Evolutionary conservation across 1,284 basidiomycete species (phyloP).

Genomic region (Rhodotorula sp.): DNA sequence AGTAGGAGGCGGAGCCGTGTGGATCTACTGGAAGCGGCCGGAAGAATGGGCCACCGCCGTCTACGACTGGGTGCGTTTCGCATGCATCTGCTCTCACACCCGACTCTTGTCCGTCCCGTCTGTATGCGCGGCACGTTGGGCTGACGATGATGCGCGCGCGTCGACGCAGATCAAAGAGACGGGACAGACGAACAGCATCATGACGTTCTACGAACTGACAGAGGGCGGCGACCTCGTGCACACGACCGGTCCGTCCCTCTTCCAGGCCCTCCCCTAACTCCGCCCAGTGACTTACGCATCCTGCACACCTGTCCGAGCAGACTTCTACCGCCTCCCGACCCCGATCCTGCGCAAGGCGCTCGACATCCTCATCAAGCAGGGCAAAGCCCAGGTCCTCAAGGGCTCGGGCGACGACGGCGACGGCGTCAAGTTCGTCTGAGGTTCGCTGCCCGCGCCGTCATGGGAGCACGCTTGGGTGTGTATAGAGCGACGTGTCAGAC

Average conservation of each 20-base stretch:
- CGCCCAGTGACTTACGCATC: too few species aligned
- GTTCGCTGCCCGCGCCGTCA: too few species aligned
- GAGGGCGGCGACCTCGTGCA: constrained; percentile 55
- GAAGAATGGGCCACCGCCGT: constrained; percentile 58
- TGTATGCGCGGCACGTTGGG: too few species aligned
- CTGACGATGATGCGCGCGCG: neutral
- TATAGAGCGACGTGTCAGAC: too few species aligned
- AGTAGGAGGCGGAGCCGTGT: constrained; percentile 44
- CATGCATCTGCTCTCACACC: neutral
- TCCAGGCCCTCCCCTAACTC: neutral
- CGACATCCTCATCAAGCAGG: constrained; percentile 55
- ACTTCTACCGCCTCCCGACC: constrained; percentile 55
- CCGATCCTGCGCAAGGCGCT: constrained; percentile 54
- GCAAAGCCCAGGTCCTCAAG: constrained; percentile 57
- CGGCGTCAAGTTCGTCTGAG: constrained; percentile 56
- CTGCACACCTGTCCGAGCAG: constrained; percentile 48
- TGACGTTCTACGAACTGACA: constrained; percentile 60
- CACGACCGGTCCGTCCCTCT: constrained; percentile 47
- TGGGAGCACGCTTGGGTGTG: too few species aligned
- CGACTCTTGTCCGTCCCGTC: neutral
- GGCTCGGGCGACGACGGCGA: constrained; percentile 51
- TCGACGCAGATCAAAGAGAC: constrained; percentile 54
- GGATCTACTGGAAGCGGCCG: constrained; percentile 58
- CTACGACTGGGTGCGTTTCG: constrained; percentile 56
- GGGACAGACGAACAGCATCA: constrained; percentile 56